These are phyloP conservation scores for Penicillium verrucosum DNA, from an alignment of 2,329 filamentous ascomycete species.

Conservation along the genomic window DNA sequence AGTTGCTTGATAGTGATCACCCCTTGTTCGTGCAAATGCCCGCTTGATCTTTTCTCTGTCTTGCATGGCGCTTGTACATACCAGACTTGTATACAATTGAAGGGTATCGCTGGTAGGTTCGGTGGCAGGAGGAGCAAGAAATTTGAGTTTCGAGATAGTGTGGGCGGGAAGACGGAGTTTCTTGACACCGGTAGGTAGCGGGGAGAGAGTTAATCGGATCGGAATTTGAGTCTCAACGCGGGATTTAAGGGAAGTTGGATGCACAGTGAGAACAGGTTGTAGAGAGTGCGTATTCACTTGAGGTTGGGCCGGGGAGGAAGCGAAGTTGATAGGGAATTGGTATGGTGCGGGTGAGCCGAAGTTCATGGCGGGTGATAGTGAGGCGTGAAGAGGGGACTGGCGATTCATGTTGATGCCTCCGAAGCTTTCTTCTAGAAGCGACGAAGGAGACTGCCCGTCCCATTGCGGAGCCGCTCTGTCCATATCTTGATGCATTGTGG, in stretches of 20 bases:
- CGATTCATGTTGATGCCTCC: constrained; percentile 46
- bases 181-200: constrained; percentile 70
- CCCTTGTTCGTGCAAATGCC: constrained; percentile 61
- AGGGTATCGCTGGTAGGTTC: constrained; percentile 68
- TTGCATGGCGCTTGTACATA: constrained; percentile 90
- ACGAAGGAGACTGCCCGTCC: constrained; percentile 44
- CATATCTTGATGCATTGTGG: constrained; percentile 28
- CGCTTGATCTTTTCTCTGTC: constrained; percentile 63
- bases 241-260: constrained; percentile 73
- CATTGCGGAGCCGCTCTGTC: constrained; percentile 37
- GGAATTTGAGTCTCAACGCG: constrained; percentile 96
- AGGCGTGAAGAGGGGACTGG: constrained; percentile 40
- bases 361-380: constrained; percentile 39
- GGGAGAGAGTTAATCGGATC: constrained; percentile 74
- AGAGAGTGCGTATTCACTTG: constrained; percentile 30
- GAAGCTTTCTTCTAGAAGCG: constrained; percentile 45
- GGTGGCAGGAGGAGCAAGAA: constrained; percentile 70
- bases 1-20: constrained; percentile 39
- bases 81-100: constrained; percentile 75
- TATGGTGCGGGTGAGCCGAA: constrained; percentile 33
- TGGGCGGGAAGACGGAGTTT: constrained; percentile 83
- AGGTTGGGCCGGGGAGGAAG: constrained; percentile 28
- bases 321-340: constrained; percentile 39
- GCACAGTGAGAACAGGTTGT: constrained; percentile 54
- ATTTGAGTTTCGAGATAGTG: constrained; percentile 91